A percentile compares a stretch with the other conserved stretches of the same genome.
Evolutionary conservation across 2,329 filamentous ascomycete species (phyloP).

Genomic region (Gliomastix tumulicola): DNA sequence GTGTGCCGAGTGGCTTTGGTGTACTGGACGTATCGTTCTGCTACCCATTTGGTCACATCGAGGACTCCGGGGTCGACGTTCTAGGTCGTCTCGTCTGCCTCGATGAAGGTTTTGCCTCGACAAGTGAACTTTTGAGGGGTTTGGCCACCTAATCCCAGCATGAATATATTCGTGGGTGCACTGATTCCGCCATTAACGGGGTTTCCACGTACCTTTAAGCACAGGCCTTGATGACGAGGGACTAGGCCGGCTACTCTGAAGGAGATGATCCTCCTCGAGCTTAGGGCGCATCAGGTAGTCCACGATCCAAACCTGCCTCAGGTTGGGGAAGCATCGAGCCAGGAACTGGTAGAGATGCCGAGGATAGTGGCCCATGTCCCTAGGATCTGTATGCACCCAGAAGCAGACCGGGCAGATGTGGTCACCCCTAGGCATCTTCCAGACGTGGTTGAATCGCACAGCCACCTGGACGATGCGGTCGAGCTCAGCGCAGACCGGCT

Average conservation of each 20-base stretch:
- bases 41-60: slow-evolving; percentile 29
- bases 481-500: slow-evolving; percentile 17
- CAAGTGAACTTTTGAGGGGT: slow-evolving; percentile 19
- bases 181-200: neutral
- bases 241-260: no score
- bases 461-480: slow-evolving; percentile 28
- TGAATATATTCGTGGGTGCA: neutral
- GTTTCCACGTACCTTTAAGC: neutral
- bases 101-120: slow-evolving; percentile 19
- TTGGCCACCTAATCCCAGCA: slow-evolving; percentile 7
- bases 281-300: slow-evolving; percentile 32
- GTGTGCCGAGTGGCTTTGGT: slow-evolving; percentile 22
- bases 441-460: slow-evolving; percentile 32
- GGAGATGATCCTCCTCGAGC: neutral
- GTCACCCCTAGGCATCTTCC: slow-evolving; percentile 22
- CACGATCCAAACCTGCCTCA: slow-evolving; percentile 36
- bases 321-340: slow-evolving; percentile 28
- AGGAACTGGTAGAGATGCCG: slow-evolving; percentile 36
- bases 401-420: slow-evolving; percentile 15
- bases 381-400: slow-evolving; percentile 13
- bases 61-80: slow-evolving; percentile 24
- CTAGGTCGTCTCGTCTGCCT: slow-evolving; percentile 24
- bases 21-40: slow-evolving; percentile 26
- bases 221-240: no score
- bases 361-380: slow-evolving; percentile 23